A percentile compares a stretch with the other conserved stretches of the same genome.
phyloP scores from a whole-genome alignment of 192 early-diverging fungal species.

The Podila epicladia region DNA sequence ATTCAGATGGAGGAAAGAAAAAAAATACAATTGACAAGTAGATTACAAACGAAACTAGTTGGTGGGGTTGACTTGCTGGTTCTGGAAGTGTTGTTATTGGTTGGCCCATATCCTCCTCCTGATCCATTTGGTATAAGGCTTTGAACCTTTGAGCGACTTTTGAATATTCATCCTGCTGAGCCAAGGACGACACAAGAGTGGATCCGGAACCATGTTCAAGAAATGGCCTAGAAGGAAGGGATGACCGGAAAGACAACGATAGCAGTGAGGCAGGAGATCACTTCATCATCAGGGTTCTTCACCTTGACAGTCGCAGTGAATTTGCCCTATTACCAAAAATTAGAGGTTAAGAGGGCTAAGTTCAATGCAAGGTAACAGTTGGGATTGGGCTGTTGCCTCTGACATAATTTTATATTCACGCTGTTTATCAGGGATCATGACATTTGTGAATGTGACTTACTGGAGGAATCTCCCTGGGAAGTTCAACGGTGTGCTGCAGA shows the following conservation, averaged over 20 bases:
- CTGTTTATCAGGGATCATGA: neutral
- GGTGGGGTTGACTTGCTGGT: no score
- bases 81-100: no score
- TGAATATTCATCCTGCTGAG: no score
- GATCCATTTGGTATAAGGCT: no score
- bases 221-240: no score
- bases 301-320: constrained; percentile 59
- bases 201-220: no score
- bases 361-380: neutral
- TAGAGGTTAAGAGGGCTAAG: neutral
- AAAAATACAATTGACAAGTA: no score
- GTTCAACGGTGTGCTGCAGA: constrained; percentile 52
- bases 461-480: constrained; percentile 68
- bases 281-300: constrained; percentile 40
- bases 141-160: no score
- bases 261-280: constrained; percentile 59
- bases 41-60: no score
- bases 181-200: no score
- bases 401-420: neutral
- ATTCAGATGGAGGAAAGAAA: no score
- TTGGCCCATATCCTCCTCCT: no score
- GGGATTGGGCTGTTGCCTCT: neutral
- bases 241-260: constrained; percentile 38
- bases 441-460: constrained; percentile 23
- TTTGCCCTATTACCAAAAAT: constrained; percentile 56